phyloP scores from a whole-genome alignment of 352 stramenopile species.

The Phytophthora pisi region DNA sequence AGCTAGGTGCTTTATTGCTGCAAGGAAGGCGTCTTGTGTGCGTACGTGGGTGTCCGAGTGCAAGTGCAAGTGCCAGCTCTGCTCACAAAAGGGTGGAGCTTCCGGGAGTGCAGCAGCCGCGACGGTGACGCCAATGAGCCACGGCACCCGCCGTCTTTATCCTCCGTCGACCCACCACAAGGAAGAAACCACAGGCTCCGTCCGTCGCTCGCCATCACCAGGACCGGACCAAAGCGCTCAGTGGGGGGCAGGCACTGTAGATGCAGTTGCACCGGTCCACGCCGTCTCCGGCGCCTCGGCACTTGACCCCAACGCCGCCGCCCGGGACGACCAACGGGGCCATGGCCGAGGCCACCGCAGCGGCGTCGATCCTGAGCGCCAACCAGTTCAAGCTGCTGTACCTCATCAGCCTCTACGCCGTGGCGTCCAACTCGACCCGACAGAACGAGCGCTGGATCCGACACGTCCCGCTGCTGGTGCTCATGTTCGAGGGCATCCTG shows the following conservation, averaged over 20 bases:
- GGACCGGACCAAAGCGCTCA: background rate
- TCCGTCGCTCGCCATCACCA: conserved; percentile 14
- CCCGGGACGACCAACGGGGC: conserved; percentile 18
- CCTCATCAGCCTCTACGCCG: conserved; percentile 95
- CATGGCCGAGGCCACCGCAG: conserved; percentile 22
- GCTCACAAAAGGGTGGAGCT: conserved; percentile 4
- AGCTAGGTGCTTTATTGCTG: conserved; percentile 17
- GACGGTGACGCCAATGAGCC: conserved; percentile 40
- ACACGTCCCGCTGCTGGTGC: conserved; percentile 94
- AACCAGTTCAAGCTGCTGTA: conserved; percentile 98
- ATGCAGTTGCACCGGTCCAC: conserved; percentile 16
- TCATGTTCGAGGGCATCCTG: conserved; percentile 97
- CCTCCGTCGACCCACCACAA: conserved; percentile 14
- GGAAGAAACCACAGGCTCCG: conserved; percentile 7
- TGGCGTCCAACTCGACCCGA: conserved; percentile 85
- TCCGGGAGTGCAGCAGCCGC: background rate
- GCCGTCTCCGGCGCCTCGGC: conserved; percentile 12
- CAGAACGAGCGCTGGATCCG: conserved; percentile 96
- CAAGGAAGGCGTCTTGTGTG: conserved; percentile 1
- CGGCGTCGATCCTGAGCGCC: conserved; percentile 75
- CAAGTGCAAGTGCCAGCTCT: background rate
- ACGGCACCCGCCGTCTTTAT: conserved; percentile 29
- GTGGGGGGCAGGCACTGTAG: conserved; percentile 13
- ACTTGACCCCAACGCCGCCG: conserved; percentile 13
- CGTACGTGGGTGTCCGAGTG: background rate